Conservation (phyloP, 306 rosid species). For the Hippophae rhamnoides region DNA sequence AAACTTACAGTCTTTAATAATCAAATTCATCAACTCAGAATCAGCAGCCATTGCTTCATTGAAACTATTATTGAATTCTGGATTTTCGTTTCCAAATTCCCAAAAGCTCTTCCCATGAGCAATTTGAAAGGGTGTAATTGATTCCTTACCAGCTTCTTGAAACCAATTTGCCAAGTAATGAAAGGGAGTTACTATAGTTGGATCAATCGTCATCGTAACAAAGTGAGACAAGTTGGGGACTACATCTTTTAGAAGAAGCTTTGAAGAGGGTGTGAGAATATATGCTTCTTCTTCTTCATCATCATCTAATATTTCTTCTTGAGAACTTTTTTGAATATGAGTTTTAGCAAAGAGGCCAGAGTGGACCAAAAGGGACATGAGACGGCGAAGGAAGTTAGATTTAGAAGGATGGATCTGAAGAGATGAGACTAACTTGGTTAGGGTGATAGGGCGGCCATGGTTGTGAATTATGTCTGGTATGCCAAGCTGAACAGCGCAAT, state of each 20-base stretch:
- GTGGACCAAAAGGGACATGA: conserved; percentile 35
- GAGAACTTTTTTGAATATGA: neutral
- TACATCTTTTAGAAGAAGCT: conserved; percentile 29
- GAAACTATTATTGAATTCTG: conserved; percentile 12
- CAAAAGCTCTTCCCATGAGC: conserved; percentile 28
- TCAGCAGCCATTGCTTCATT: conserved; percentile 34
- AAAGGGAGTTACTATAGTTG: conserved; percentile 18
- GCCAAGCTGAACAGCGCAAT: conserved; percentile 34
- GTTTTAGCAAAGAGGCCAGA: conserved; percentile 26
- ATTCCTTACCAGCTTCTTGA: neutral
- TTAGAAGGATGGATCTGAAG: conserved; percentile 31
- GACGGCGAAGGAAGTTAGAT: conserved; percentile 11
- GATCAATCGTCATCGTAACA: conserved; percentile 8
- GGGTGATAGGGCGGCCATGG: conserved; percentile 41
- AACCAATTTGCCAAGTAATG: conserved; percentile 27
- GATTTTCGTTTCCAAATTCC: conserved; percentile 18
- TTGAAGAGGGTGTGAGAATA: conserved; percentile 37
- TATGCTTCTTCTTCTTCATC: conserved; percentile 22
- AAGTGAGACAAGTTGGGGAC: conserved; percentile 9
- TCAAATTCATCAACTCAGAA: conserved; percentile 34
- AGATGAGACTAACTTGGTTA: conserved; percentile 25
- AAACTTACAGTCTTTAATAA: conserved; percentile 21
- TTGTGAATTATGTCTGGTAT: conserved; percentile 34
- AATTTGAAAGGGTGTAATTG: conserved; percentile 15
- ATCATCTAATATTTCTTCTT: neutral